Evolutionary conservation across 139 green algal species (phyloP).

Genomic region (Deuterostichococcus epilithicus): DNA sequence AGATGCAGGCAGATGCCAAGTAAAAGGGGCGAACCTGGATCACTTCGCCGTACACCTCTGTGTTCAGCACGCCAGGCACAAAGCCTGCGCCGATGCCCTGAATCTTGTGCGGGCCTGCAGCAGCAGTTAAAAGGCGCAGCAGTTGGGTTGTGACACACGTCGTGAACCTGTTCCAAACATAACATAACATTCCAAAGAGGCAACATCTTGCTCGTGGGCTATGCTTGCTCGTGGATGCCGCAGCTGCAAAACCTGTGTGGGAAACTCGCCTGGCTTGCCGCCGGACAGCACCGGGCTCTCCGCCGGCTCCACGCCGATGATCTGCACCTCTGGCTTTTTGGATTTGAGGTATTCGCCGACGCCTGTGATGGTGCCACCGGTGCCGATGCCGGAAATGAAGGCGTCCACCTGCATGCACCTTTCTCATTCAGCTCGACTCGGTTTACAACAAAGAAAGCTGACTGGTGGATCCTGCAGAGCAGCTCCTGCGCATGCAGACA

Average conservation of each 20-base stretch:
- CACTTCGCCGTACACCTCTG: slow-evolving; percentile 78
- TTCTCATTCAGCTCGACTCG: no score
- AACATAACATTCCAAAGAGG: no score
- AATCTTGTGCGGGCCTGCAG: slow-evolving; percentile 92
- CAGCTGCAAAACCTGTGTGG: slow-evolving; percentile 1
- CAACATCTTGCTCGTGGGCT: slow-evolving; percentile 4
- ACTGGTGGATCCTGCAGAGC: no score
- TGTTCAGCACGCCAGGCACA: slow-evolving; percentile 85
- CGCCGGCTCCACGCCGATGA: slow-evolving; percentile 78
- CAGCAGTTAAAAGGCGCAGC: no score
- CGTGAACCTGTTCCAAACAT: no score
- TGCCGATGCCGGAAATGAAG: slow-evolving; percentile 84
- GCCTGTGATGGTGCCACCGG: slow-evolving; percentile 87
- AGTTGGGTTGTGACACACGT: no score
- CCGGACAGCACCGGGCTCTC: slow-evolving; percentile 71
- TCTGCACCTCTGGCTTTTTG: slow-evolving; percentile 55
- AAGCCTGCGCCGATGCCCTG: slow-evolving; percentile 97
- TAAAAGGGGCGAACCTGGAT: slow-evolving; percentile 58
- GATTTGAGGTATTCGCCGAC: slow-evolving; percentile 73
- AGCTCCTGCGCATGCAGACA: no score
- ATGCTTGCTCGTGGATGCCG: slow-evolving; percentile 2
- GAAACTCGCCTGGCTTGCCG: slow-evolving; percentile 9
- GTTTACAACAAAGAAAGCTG: no score
- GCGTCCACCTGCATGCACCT: slow-evolving; percentile 89
- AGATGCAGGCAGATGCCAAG: slow-evolving; percentile 22